A percentile compares a stretch with the other conserved stretches of the same genome.
Conservation (phyloP, 192 early-diverging fungal species). For the Phlyctochytrium planicorne region DNA sequence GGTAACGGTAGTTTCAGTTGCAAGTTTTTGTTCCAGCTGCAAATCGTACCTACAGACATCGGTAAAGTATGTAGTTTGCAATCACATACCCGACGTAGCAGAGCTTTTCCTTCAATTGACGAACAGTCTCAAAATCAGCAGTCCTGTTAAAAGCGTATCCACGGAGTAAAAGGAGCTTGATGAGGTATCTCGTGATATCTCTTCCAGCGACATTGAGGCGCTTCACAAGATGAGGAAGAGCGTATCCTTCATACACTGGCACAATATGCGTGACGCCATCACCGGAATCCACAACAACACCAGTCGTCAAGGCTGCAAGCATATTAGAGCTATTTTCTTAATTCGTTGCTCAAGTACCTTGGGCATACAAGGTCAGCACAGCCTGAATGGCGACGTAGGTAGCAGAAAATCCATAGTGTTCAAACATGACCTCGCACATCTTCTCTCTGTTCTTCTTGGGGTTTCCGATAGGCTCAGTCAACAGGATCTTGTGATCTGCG, state of each 20-base stretch:
- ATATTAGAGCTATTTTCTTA: not conserved
- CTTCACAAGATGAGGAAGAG: slow-evolving; percentile 83
- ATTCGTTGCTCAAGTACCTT: slow-evolving; percentile 59
- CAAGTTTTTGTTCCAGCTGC: slow-evolving; percentile 89
- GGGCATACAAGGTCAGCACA: slow-evolving; percentile 95
- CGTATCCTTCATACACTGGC: slow-evolving; percentile 95
- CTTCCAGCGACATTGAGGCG: slow-evolving; percentile 95
- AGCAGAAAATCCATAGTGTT: slow-evolving; percentile 91
- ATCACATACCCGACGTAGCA: slow-evolving; percentile 86
- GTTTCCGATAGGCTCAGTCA: slow-evolving; percentile 97
- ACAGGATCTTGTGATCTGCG: slow-evolving; percentile 84
- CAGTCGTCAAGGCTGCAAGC: slow-evolving; percentile 75
- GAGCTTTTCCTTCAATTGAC: slow-evolving; percentile 96
- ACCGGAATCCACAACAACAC: slow-evolving; percentile 97
- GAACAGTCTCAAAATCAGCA: slow-evolving; percentile 97
- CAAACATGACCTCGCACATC: slow-evolving; percentile 97
- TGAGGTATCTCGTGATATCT: slow-evolving; percentile 93
- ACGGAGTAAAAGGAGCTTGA: slow-evolving; percentile 89
- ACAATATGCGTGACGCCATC: slow-evolving; percentile 99
- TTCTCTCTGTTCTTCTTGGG: slow-evolving; percentile 86
- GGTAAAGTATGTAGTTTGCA: not conserved
- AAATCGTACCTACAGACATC: slow-evolving; percentile 85
- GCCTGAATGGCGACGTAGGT: slow-evolving; percentile 96
- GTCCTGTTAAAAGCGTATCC: slow-evolving; percentile 98
- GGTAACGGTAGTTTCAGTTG: slow-evolving; percentile 94